phyloP scores from a whole-genome alignment of 257 asterid genomes.

The Vinca minor region DNA sequence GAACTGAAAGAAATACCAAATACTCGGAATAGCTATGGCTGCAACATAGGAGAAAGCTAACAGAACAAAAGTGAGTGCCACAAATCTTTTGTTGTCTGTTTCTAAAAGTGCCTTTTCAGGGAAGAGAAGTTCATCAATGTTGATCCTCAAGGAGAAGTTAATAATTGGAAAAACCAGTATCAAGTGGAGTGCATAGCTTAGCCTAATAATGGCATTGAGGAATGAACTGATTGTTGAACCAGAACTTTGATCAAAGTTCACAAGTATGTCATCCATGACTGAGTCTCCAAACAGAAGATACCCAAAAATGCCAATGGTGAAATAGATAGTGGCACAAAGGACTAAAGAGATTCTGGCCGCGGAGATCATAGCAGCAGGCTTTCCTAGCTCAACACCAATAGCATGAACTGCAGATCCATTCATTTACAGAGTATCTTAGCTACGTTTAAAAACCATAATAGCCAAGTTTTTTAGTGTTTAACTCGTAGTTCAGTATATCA shows the following conservation, averaged over 20 bases:
- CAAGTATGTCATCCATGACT: conserved; percentile 80
- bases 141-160: conserved; percentile 74
- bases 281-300: conserved; percentile 89
- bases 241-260: conserved; percentile 56
- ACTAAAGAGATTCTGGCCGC: conserved; percentile 66
- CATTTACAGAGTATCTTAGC: not conserved
- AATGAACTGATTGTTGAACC: conserved; percentile 41
- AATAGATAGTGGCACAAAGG: conserved; percentile 65
- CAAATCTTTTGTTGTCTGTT: conserved; percentile 47
- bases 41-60: conserved; percentile 46
- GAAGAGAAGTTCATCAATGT: conserved; percentile 74
- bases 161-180: conserved; percentile 77
- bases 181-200: conserved; percentile 79
- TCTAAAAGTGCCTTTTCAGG: conserved; percentile 40
- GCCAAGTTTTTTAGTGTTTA: too few relatives aligned
- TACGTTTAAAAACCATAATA: too few relatives aligned
- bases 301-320: conserved; percentile 72
- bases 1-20: conserved; percentile 94
- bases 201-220: conserved; percentile 54
- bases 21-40: conserved; percentile 74
- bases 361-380: conserved; percentile 51
- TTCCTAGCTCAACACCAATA: conserved; percentile 77
- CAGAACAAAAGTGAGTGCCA: conserved; percentile 43
- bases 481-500: too few relatives aligned
- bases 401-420: conserved; percentile 60